Evolutionary conservation across 1,284 basidiomycete species (phyloP).

Genomic region (Puccinia polysora): DNA sequence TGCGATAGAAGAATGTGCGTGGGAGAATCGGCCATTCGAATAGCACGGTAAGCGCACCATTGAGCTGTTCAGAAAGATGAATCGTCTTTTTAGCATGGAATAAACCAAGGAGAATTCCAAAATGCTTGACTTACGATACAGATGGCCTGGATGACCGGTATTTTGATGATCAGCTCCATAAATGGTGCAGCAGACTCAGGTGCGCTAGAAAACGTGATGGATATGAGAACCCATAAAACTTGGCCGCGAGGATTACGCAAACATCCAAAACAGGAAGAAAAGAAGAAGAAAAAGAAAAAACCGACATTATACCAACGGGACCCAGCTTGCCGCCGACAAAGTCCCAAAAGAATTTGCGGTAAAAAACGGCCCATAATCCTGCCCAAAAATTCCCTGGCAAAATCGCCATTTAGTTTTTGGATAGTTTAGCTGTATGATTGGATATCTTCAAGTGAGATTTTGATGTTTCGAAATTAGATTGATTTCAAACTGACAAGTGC

Average conservation of each 20-base stretch:
- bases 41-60: constrained; percentile 8
- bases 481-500: constrained; percentile 63
- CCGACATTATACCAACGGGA: constrained; percentile 29
- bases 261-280: neutral
- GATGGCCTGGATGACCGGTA: constrained; percentile 14
- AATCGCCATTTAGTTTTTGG: neutral
- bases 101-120: neutral
- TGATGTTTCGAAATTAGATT: neutral
- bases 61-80: neutral
- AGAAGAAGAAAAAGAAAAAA: neutral
- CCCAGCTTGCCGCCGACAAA: constrained; percentile 50
- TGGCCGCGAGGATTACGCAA: neutral
- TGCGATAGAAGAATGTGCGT: constrained; percentile 17
- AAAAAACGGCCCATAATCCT: constrained; percentile 68
- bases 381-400: constrained; percentile 69
- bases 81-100: neutral
- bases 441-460: too few relatives aligned
- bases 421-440: neutral
- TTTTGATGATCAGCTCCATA: constrained; percentile 15
- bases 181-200: constrained; percentile 11
- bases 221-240: neutral
- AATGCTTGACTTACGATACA: constrained; percentile 9
- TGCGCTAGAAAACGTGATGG: neutral
- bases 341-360: constrained; percentile 87
- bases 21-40: constrained; percentile 31